phyloP scores from a whole-genome alignment of 2,329 filamentous ascomycete genomes.

The Trichothecium roseum region DNA sequence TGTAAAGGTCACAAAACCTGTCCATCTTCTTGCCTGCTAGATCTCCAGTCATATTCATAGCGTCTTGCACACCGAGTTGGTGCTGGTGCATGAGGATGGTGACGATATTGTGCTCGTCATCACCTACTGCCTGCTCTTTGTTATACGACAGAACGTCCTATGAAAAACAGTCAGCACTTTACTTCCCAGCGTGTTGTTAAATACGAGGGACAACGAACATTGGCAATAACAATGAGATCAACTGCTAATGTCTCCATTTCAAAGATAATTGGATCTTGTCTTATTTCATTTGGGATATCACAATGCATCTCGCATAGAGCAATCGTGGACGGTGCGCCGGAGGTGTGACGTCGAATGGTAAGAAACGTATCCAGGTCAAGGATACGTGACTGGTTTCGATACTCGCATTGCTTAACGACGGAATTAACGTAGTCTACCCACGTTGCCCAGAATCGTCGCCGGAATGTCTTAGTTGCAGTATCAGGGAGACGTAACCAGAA shows the following conservation, averaged over 20 bases:
- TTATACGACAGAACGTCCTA: conserved; percentile 18
- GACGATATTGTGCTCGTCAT: conserved; percentile 19
- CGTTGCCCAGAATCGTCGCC: conserved; percentile 11
- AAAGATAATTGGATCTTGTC: conserved; percentile 9
- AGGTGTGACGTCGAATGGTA: conserved; percentile 12
- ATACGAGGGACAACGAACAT: conserved; percentile 8
- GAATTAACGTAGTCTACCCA: conserved; percentile 13
- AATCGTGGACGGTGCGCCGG: conserved; percentile 13
- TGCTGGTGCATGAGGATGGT: conserved; percentile 13
- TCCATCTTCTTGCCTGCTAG: conserved; percentile 4
- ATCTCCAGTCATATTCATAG: conserved; percentile 6
- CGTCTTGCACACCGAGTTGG: conserved; percentile 6
- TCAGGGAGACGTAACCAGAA: conserved; percentile 13
- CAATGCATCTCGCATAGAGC: conserved; percentile 12
- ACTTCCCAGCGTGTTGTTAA: not conserved
- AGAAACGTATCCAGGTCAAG: conserved; percentile 13
- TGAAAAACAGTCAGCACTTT: not conserved
- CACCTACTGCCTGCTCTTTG: conserved; percentile 14
- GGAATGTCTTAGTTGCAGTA: conserved; percentile 9
- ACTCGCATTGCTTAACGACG: conserved; percentile 12
- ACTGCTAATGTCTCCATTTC: conserved; percentile 10
- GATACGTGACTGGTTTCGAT: conserved; percentile 9
- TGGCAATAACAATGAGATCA: conserved; percentile 15
- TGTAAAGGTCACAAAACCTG: conserved; percentile 8
- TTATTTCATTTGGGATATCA: conserved; percentile 12